Percentiles rank a stretch among this genome's conserved stretches.
These are phyloP conservation scores for Elymus sibiricus DNA, from an alignment of 176 grass and related monocot genomes.

Conservation along the genomic window DNA sequence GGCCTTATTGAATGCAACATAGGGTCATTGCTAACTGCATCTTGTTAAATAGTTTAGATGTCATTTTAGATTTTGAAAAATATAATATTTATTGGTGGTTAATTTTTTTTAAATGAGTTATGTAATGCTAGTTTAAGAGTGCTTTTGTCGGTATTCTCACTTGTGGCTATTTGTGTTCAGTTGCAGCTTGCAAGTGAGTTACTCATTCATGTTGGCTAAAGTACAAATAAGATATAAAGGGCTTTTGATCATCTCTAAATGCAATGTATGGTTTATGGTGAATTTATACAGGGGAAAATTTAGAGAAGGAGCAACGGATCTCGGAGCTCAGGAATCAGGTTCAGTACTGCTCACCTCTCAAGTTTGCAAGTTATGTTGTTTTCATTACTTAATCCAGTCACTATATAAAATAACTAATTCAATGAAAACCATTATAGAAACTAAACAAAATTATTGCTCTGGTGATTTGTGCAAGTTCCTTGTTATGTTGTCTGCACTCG, in stretches of 20 bases:
- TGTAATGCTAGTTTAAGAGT: background rate
- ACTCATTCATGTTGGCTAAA: constrained; percentile 5
- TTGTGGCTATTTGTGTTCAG: constrained; percentile 31
- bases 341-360: background rate
- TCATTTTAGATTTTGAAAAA: no score
- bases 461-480: no score
- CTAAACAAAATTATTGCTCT: no score
- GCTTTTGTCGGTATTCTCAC: background rate
- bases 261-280: constrained; percentile 2
- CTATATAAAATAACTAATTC: background rate
- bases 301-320: constrained; percentile 79
- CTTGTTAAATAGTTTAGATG: background rate
- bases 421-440: no score
- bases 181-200: constrained; percentile 92
- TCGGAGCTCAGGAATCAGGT: constrained; percentile 91
- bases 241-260: constrained; percentile 11
- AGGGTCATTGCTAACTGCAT: background rate
- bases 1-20: background rate
- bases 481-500: no score
- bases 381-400: background rate
- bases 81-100: no score
- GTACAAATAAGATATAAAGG: no score
- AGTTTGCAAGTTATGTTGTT: background rate
- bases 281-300: no score
- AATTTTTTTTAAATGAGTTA: no score